Base-by-base conservation (phyloP, 441 rosid species). In the Erodium trifolium region DNA sequence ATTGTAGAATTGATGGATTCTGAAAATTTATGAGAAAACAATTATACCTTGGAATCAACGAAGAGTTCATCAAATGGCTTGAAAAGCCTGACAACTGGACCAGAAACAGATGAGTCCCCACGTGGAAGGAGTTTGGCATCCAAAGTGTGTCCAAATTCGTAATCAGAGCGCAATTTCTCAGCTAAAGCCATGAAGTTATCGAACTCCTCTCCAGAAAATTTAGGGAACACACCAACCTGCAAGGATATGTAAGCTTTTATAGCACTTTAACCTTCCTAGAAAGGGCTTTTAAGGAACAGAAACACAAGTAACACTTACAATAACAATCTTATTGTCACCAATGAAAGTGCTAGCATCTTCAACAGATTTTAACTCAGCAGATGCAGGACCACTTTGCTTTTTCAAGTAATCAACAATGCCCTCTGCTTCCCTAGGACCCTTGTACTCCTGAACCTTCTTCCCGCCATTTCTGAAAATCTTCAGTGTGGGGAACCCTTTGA, bases 21-120 rank as follows among this genome's bases (percentile, higher is more conserved):
- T 41, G 47, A 4, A 41, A 41, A 41, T 11, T 41, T 23, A 23
- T 23, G 27, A 23, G 10, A 41, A 41, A 41, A 37, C 7, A 41
- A 41, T 41, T 41, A 49, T 82, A 94, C 99, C 98, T 94, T 84
- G 65, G 75, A 80, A 77, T 92, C 99, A 27, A 88, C 91, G 76
- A 82, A 83, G 63, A 84, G 86, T 73, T 94, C 98, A 75, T 94
- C 99, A 75, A 94, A 94, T 78, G 98, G 99, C 88, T 94, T 94
- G 80, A 92, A 85, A 77, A 94, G 81, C 85, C 98, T 90, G 63
- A 94, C 88, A 1, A 88, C 66, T 39, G 99, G 98, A 14, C 96
- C 98, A 19, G 88, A 5, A 23, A 87, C 87, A 2, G 93, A 85
- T 68, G 94, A 76, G 0, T 94, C 99, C 47, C 99, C 98, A 47